Evolutionary conservation across 768 basidiomycete species (phyloP), one percentile per base, ranked within the genome.

Genomic region (Mycena chlorophos): DNA sequence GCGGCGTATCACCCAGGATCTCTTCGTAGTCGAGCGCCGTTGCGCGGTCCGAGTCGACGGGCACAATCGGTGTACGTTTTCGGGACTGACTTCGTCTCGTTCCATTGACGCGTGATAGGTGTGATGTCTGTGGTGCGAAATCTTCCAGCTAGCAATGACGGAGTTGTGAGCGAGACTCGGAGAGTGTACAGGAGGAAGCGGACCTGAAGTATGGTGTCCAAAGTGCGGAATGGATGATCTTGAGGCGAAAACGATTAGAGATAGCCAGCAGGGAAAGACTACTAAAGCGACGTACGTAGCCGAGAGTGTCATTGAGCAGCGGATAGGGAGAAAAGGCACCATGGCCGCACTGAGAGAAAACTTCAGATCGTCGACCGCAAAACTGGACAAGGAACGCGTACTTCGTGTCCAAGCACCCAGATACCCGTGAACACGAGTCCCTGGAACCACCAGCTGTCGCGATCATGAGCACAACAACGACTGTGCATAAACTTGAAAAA

Each of bases 361-460:
- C n/a, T n/a, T n/a, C n/a, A 46, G n/a, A 34, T 26, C 55, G 23
- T 26, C 58, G 26, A 51, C 22, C 52, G 52, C 28, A 47, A 20
- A 25, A 29, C 26, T 13, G 45, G 4, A 49, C 37, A 31, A 20
- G 25, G 25, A 47, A 48, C 2, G 12, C 40, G 20, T 34, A 79
- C 80, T 67, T 84, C 82, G 56, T 84, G 82, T 19, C 82, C 82
- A 40, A 84, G 81, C 27, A 83, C 80, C 81, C 81, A 84, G 34
- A 83, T 73, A 5, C 81, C 82, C 3, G 81, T 81, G 55, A 83
- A 78, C 27, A 80, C 76, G n/a, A 83, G 73, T 16, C 81, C 81
- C 65, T 84, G 82, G 64, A 82, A 81, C 82, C 81, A 84, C 80
- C 82, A 84, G 62, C 80, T 82, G 52, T 29, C 34, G 12, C 2